Conservation (phyloP, 768 basidiomycete genomes). For the Cantharellus anzutake region DNA sequence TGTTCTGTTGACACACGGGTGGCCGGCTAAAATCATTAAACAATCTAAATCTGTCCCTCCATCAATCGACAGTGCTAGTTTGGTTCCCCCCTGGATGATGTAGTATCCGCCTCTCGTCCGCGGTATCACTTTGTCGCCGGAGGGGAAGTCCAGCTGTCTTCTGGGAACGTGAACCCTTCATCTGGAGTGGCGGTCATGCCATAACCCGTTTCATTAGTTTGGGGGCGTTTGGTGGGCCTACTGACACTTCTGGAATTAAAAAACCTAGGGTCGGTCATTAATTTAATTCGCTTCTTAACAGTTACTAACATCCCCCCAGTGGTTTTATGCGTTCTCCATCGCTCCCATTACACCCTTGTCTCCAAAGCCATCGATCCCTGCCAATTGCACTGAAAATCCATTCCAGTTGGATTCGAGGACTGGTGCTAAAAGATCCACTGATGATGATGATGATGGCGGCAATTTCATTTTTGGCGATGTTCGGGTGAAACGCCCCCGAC, state of each 20-base stretch:
- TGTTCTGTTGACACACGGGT: constrained; percentile 63
- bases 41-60: constrained; percentile 38
- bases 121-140: constrained; percentile 71
- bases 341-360: constrained; percentile 26
- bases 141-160: constrained; percentile 53
- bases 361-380: constrained; percentile 24
- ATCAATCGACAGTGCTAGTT: constrained; percentile 25
- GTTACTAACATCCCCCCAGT: constrained; percentile 29
- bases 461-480: constrained; percentile 16
- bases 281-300: not conserved
- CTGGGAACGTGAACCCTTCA: constrained; percentile 90
- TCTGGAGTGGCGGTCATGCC: constrained; percentile 44
- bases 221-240: constrained; percentile 57
- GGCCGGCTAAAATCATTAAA: constrained; percentile 47
- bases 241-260: constrained; percentile 33
- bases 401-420: constrained; percentile 13
- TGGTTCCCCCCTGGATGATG: constrained; percentile 42
- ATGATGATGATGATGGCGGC: constrained; percentile 13
- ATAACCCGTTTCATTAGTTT: constrained; percentile 69
- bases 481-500: constrained; percentile 1
- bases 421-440: constrained; percentile 18
- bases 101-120: constrained; percentile 48
- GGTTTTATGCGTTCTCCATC: constrained; percentile 95
- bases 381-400: constrained; percentile 33
- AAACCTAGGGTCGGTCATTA: constrained; percentile 56